phyloP scores from a whole-genome alignment of 306 rosid species.

The Acacia crassicarpa region DNA sequence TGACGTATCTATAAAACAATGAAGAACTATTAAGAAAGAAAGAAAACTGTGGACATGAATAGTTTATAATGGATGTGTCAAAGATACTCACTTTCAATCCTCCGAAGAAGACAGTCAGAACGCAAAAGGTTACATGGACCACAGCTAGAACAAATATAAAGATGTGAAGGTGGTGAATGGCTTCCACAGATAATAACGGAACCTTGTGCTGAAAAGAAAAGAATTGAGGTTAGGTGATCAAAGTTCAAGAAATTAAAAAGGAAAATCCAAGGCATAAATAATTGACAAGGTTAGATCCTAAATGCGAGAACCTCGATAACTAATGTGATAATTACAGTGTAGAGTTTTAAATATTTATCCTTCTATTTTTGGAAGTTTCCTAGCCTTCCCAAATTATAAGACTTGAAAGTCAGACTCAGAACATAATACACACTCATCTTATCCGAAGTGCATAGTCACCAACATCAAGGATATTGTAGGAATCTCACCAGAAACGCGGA shows the following conservation, averaged over 20 bases:
- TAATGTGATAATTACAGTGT: neutral
- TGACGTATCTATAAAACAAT: conserved; percentile 61
- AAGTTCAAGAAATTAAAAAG: neutral
- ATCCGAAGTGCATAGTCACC: neutral
- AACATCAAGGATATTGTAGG: no score
- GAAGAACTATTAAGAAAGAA: neutral
- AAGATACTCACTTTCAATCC: conserved; percentile 62
- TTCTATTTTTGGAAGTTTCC: neutral
- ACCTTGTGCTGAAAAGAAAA: conserved; percentile 59
- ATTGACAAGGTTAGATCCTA: neutral
- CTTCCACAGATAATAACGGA: conserved; percentile 76
- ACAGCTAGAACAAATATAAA: conserved; percentile 85
- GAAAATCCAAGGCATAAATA: neutral
- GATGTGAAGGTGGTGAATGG: conserved; percentile 78
- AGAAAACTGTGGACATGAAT: neutral
- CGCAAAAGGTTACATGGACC: conserved; percentile 82
- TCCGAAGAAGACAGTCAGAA: conserved; percentile 71
- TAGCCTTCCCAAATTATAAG: neutral
- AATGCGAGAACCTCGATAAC: neutral
- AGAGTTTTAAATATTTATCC: neutral
- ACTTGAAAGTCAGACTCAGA: neutral
- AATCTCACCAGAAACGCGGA: no score
- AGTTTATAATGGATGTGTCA: conserved; percentile 7
- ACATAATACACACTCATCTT: neutral
- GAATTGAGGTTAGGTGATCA: neutral